Evolutionary conservation across 2,329 filamentous ascomycete species (phyloP), one percentile per base, ranked within the genome.

Genomic region (Aspergillaceae sp.): DNA sequence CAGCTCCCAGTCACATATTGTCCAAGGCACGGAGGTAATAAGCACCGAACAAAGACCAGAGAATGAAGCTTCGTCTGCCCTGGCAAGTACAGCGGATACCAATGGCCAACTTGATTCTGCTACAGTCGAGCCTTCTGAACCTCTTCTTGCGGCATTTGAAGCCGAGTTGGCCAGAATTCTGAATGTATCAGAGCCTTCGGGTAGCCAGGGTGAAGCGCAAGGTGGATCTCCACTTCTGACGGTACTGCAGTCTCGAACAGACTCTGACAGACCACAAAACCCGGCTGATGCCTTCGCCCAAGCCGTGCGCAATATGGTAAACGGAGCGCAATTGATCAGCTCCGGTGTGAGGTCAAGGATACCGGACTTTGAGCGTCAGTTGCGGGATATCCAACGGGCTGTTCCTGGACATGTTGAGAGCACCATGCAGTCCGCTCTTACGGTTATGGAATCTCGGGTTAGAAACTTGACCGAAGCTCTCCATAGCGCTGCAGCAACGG

Each of bases 141-240:
- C 68, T 19, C 58, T 70, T 32, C 51, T 71, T 26, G 61, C 61
- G 38, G 64, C 64, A 9, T 70, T 70, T 37, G 67, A 70, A 43
- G 58, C 55, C 8, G 66, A 70, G 46, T 51, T 71, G 52, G 59
- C 65, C 29, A 64, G 54, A 42, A 55, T 70, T 4, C 53, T 70
- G 43, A 45, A 55, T 41, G 45, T 56, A 29, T 35, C 54, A 10
- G 50, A 56, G 7, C 36, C 47, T 28, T 19, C 47, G 4, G 45
- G 47, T 37, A 43, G 49, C 26, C 42, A 44, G 44, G 40, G 33
- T 29, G 28, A 38, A 26, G 19, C 54, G n/a, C 46, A 48, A n/a
- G 38, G 43, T 40, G 49, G 51, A 28, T 38, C 47, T 9, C 40
- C 49, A n/a, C 44, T 43, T 10, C 29, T 45, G n/a, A 32, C 49